Percentiles rank a stretch among this genome's conserved stretches.
phyloP scores from a whole-genome alignment of 2,329 filamentous ascomycete species.

The Ceratocystis cubensis region DNA sequence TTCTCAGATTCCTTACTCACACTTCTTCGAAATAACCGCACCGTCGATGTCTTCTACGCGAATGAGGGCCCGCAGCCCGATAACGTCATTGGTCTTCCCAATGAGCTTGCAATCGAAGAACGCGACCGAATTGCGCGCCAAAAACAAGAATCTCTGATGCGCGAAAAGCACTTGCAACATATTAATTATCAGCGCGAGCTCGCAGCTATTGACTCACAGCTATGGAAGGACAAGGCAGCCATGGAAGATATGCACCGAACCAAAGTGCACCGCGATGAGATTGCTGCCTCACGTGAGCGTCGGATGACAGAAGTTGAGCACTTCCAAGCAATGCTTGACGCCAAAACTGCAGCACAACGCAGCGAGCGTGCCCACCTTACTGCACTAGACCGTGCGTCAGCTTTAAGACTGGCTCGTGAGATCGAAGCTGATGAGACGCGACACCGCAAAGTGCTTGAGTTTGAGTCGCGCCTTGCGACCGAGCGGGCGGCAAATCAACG shows the following conservation, averaged over 20 bases:
- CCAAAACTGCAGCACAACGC: constrained; percentile 27
- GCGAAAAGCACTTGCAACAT: constrained; percentile 37
- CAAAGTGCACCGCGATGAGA: constrained; percentile 35
- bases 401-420: constrained; percentile 30
- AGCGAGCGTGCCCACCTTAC: constrained; percentile 23
- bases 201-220: constrained; percentile 39
- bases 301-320: constrained; percentile 37
- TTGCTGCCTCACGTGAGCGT: constrained; percentile 33
- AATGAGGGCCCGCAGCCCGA: constrained; percentile 41
- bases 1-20: constrained; percentile 30
- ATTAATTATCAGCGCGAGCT: constrained; percentile 40
- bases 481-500: constrained; percentile 38
- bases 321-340: constrained; percentile 29
- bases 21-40: constrained; percentile 41
- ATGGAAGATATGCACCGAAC: constrained; percentile 40
- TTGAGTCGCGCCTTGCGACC: constrained; percentile 36
- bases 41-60: constrained; percentile 42
- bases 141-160: constrained; percentile 35
- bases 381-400: constrained; percentile 23
- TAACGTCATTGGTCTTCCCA: constrained; percentile 40
- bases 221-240: constrained; percentile 37
- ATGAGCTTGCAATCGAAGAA: constrained; percentile 38
- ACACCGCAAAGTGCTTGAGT: constrained; percentile 36
- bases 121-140: constrained; percentile 37
- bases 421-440: constrained; percentile 34